A percentile compares a stretch with the other conserved stretches of the same genome.
Evolutionary conservation across 2,329 filamentous ascomycete genomes (phyloP).

Genomic region (Fusarium humuli): DNA sequence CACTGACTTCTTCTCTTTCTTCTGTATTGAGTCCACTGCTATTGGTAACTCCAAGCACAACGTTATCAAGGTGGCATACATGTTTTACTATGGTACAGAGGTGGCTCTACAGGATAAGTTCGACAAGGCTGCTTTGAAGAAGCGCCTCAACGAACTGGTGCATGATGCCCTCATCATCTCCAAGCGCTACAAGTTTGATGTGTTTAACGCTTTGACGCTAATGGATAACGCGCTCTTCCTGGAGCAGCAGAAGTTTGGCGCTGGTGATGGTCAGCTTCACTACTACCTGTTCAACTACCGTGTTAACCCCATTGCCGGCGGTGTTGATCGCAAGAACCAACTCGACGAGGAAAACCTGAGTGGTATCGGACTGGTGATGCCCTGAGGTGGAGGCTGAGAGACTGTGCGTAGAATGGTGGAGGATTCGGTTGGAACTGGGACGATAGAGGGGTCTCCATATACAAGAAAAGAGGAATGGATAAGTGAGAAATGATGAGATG

Average conservation of each 20-base stretch:
- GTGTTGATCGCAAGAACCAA: slow-evolving; percentile 82
- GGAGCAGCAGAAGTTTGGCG: slow-evolving; percentile 92
- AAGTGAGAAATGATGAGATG: slow-evolving; percentile 21
- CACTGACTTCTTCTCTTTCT: slow-evolving; percentile 98
- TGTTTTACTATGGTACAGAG: slow-evolving; percentile 96
- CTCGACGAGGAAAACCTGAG: slow-evolving; percentile 83
- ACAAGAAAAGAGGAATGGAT: slow-evolving; percentile 10
- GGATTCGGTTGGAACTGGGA: slow-evolving; percentile 2
- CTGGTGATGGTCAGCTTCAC: slow-evolving; percentile 93
- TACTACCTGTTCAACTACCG: slow-evolving; percentile 99
- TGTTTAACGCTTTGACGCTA: slow-evolving; percentile 94
- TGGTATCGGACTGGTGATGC: slow-evolving; percentile 90
- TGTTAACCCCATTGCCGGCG: slow-evolving; percentile 84
- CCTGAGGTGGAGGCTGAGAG: slow-evolving; percentile 33
- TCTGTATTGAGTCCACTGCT: slow-evolving; percentile 91
- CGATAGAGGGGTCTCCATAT: slow-evolving; percentile 3
- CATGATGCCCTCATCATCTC: slow-evolving; percentile 89
- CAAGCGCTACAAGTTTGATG: slow-evolving; percentile 87
- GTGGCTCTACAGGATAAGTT: slow-evolving; percentile 72
- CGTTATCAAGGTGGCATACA: slow-evolving; percentile 88
- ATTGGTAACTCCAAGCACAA: slow-evolving; percentile 84
- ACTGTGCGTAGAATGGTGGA: neutral
- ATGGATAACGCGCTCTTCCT: slow-evolving; percentile 96
- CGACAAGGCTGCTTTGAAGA: slow-evolving; percentile 72
- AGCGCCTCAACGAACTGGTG: slow-evolving; percentile 82